Evolutionary conservation across 106 monocot species (phyloP).

Genomic region (Allium cepa): DNA sequence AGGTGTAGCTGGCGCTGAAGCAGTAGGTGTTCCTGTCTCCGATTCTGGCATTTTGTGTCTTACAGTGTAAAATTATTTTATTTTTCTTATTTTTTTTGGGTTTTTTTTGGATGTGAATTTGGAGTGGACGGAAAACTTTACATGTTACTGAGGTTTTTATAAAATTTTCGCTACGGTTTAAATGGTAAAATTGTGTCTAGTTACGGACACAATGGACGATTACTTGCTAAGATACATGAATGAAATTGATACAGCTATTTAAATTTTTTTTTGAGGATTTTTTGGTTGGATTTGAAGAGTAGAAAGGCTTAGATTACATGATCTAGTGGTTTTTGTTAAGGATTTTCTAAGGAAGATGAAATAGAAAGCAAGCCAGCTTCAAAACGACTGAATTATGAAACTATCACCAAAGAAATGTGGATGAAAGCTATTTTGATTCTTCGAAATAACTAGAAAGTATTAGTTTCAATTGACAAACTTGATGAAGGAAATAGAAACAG

Average conservation of each 20-base stretch:
- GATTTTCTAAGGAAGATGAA: slow-evolving; percentile 47
- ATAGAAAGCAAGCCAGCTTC: slow-evolving; percentile 11
- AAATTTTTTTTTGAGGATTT: slow-evolving; percentile 14
- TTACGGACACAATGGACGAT: not conserved
- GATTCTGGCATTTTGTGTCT: slow-evolving; percentile 11
- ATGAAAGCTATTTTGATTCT: too few species aligned
- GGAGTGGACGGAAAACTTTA: slow-evolving; percentile 22
- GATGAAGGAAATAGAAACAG: not conserved
- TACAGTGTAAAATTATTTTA: not conserved
- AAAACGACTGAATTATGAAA: slow-evolving; percentile 3
- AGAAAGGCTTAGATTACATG: slow-evolving; percentile 42
- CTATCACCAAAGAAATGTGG: too few species aligned
- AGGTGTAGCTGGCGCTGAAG: slow-evolving; percentile 60
- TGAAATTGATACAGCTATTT: not conserved
- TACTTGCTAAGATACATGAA: slow-evolving; percentile 4
- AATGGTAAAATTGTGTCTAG: slow-evolving; percentile 28
- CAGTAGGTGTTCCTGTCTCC: slow-evolving; percentile 22
- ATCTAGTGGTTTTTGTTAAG: slow-evolving; percentile 58
- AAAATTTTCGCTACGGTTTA: slow-evolving; percentile 32
- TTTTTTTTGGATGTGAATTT: slow-evolving; percentile 10
- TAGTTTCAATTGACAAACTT: not conserved
- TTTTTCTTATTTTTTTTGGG: slow-evolving; percentile 21
- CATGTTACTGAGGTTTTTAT: slow-evolving; percentile 55
- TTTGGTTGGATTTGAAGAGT: slow-evolving; percentile 2
- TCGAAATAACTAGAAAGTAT: too few species aligned